A percentile compares a stretch with the other conserved stretches of the same genome.
These are phyloP conservation scores for Sphagnum tenellum DNA, from an alignment of 225 moss, liverwort and hornwort genomes.

Conservation along the genomic window DNA sequence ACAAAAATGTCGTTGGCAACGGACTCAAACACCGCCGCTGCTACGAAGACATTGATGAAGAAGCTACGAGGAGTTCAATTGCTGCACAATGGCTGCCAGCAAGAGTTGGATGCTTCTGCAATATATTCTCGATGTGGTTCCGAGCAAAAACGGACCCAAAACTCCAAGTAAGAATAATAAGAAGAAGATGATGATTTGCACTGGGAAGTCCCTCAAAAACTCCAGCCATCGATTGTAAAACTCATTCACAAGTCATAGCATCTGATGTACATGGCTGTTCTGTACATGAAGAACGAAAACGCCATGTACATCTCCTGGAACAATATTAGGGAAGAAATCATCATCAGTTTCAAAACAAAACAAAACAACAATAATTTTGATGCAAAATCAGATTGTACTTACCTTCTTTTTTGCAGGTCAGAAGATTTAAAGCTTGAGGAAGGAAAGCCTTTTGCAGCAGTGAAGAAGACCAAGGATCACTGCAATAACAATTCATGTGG, in stretches of 20 bases:
- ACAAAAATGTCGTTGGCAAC: too few species aligned
- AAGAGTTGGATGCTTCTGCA: slow-evolving; percentile 1
- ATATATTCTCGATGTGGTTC: neutral
- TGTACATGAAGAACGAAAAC: too few species aligned
- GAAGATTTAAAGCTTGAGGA: neutral
- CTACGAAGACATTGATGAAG: slow-evolving; percentile 4
- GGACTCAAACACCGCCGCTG: too few species aligned
- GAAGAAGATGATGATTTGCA: neutral
- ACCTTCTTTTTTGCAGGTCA: neutral
- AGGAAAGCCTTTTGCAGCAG: slow-evolving; percentile 5
- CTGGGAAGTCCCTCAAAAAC: neutral
- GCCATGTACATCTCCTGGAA: too few species aligned
- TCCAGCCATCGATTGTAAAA: neutral
- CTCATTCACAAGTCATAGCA: neutral
- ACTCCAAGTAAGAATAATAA: too few species aligned
- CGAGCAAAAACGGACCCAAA: too few species aligned
- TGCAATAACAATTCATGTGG: slow-evolving; percentile 1
- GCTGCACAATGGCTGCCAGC: slow-evolving; percentile 11
- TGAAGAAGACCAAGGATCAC: slow-evolving; percentile 1
- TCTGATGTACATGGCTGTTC: too few species aligned
- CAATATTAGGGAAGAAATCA: too few species aligned
- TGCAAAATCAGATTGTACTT: too few species aligned
- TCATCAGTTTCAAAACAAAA: too few species aligned
- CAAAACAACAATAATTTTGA: too few species aligned
- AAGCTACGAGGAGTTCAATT: slow-evolving; percentile 33